Conservation (phyloP, 2,329 filamentous ascomycete genomes). For the Sporothrix mexicana region DNA sequence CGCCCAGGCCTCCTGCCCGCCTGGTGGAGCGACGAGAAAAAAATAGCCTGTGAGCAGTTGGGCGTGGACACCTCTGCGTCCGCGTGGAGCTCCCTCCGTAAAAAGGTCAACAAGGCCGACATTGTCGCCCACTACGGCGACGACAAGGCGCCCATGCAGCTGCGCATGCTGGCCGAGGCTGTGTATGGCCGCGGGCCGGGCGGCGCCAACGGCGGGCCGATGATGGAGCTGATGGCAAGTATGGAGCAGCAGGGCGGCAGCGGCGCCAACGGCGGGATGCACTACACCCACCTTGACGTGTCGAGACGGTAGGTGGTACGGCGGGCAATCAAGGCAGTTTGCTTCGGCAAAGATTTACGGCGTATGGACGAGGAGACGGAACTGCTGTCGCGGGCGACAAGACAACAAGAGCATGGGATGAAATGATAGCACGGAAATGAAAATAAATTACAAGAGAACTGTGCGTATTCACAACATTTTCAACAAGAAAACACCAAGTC, state of each 20-base stretch:
- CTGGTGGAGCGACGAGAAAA: slow-evolving; percentile 53
- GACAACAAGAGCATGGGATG: too few species aligned
- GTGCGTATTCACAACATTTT: too few species aligned
- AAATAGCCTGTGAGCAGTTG: slow-evolving; percentile 46
- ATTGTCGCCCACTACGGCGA: slow-evolving; percentile 53
- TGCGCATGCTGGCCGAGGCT: slow-evolving; percentile 55
- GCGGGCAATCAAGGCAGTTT: too few species aligned
- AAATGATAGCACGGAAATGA: too few species aligned
- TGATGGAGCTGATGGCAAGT: neutral
- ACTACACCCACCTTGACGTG: neutral
- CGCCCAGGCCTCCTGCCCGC: slow-evolving; percentile 47
- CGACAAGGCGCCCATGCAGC: slow-evolving; percentile 54
- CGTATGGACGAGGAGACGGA: too few species aligned
- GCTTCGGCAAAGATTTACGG: too few species aligned
- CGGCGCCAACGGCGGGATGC: neutral
- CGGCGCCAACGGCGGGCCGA: neutral
- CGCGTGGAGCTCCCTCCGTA: slow-evolving; percentile 43
- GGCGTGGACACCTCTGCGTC: slow-evolving; percentile 44
- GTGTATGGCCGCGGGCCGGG: slow-evolving; percentile 41
- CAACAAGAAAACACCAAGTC: too few species aligned
- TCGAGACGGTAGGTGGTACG: too few species aligned
- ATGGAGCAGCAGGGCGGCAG: slow-evolving; percentile 2
- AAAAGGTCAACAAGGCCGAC: slow-evolving; percentile 44
- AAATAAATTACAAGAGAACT: too few species aligned
- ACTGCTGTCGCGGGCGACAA: too few species aligned